These are phyloP conservation scores for Notholithocarpus densiflorus DNA, from an alignment of 306 rosid genomes.

Conservation along the genomic window DNA sequence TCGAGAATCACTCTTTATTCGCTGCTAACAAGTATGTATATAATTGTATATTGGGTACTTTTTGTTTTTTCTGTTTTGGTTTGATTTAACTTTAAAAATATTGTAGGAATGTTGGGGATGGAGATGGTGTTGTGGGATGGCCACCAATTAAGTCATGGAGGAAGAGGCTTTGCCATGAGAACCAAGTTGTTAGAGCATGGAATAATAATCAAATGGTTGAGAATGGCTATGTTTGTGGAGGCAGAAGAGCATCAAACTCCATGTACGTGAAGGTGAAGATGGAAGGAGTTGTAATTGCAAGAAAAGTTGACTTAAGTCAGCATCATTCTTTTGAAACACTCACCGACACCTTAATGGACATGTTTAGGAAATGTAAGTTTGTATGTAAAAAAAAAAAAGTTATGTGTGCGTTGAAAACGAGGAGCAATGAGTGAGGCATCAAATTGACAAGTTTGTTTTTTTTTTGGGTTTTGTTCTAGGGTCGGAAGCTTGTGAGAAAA, in stretches of 20 bases:
- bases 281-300: constrained; percentile 84
- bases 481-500: constrained; percentile 33
- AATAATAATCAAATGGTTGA: constrained; percentile 11
- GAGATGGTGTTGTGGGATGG: constrained; percentile 63
- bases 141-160: constrained; percentile 65
- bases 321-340: constrained; percentile 56
- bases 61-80: neutral
- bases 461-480: neutral
- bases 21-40: constrained; percentile 19
- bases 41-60: too few species aligned
- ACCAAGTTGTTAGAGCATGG: neutral
- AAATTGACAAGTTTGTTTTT: neutral
- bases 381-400: neutral
- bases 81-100: neutral
- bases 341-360: constrained; percentile 48
- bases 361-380: constrained; percentile 60
- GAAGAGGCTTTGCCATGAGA: constrained; percentile 35
- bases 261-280: constrained; percentile 77
- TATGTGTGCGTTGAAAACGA: neutral
- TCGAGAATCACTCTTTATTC: neutral
- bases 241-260: constrained; percentile 19
- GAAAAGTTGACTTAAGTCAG: constrained; percentile 60
- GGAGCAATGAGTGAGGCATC: neutral
- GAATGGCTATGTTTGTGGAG: constrained; percentile 16
- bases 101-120: constrained; percentile 36